Evolutionary conservation across 2,329 filamentous ascomycete species (phyloP).

Genomic region (Pseudogymnoascus sp.): DNA sequence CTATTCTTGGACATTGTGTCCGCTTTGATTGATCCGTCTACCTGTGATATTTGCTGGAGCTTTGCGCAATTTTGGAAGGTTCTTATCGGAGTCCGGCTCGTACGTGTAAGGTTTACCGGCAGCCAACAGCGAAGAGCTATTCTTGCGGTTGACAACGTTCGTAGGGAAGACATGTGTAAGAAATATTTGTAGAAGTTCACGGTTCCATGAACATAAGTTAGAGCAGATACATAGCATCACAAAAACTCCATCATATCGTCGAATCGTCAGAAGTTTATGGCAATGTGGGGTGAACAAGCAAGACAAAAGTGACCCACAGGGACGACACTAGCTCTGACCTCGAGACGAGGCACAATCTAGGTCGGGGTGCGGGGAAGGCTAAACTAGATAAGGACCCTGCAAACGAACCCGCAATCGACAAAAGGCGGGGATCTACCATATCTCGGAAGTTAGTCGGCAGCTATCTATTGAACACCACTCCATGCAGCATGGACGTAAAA

Average conservation of each 20-base stretch:
- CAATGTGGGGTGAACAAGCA: neutral
- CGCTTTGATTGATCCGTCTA: neutral
- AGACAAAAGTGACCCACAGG: neutral
- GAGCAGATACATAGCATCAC: neutral
- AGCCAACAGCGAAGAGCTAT: neutral
- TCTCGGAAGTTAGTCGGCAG: neutral
- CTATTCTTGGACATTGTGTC: conserved; percentile 21
- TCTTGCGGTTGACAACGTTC: neutral
- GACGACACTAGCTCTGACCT: neutral
- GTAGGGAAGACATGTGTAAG: neutral
- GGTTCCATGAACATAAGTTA: neutral
- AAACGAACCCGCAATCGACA: neutral
- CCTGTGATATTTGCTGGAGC: neutral
- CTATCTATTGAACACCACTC: neutral
- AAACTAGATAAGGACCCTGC: neutral
- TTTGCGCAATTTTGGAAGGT: neutral
- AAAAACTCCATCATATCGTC: neutral
- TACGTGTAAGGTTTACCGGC: neutral
- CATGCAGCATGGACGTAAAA: neutral
- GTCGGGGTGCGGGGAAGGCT: neutral
- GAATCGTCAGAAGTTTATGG: neutral
- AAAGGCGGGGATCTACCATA: neutral
- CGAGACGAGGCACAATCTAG: neutral
- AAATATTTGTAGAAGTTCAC: neutral
- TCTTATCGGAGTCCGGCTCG: neutral